These are phyloP conservation scores for Magnolia changhungtana DNA, from an alignment of 164 flowering plant species.

Conservation along the genomic window DNA sequence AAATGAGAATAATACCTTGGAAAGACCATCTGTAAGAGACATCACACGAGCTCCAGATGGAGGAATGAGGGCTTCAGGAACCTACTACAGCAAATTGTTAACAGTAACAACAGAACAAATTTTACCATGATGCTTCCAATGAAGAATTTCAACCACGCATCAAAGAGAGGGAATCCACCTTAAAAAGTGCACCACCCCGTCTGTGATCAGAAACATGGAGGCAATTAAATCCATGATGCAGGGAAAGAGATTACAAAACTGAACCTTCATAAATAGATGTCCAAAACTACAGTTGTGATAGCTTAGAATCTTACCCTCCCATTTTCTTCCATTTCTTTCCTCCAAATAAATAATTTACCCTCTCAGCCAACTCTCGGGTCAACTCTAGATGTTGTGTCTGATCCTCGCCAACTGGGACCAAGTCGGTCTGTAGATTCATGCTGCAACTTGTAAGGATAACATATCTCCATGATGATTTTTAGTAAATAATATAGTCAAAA, in stretches of 20 bases:
- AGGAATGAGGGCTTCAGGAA: conserved; percentile 92
- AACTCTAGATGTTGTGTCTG: conserved; percentile 95
- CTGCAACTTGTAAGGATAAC: conserved; percentile 33
- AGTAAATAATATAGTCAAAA: neutral
- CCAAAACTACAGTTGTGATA: neutral
- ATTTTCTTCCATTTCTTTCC: conserved; percentile 96
- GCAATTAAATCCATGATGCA: conserved; percentile 20
- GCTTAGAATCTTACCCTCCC: conserved; percentile 70
- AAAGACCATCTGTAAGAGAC: conserved; percentile 93
- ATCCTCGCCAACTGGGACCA: conserved; percentile 96
- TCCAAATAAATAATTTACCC: conserved; percentile 80
- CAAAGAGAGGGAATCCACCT: conserved; percentile 47
- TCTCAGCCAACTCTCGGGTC: conserved; percentile 88
- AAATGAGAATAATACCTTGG: conserved; percentile 53
- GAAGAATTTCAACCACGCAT: conserved; percentile 19
- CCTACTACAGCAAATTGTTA: conserved; percentile 39
- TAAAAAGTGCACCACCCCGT: conserved; percentile 82
- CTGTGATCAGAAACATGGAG: conserved; percentile 39
- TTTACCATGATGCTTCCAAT: conserved; percentile 5
- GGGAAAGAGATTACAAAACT: neutral
- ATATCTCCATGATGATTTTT: conserved; percentile 14
- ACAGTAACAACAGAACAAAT: conserved; percentile 10
- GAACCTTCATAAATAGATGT: neutral
- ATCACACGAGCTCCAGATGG: conserved; percentile 94
- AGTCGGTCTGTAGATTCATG: conserved; percentile 74